A percentile compares a stretch with the other conserved stretches of the same genome.
phyloP scores from a whole-genome alignment of 73 alveolate genomes.

The Paraurostyla sp. region DNA sequence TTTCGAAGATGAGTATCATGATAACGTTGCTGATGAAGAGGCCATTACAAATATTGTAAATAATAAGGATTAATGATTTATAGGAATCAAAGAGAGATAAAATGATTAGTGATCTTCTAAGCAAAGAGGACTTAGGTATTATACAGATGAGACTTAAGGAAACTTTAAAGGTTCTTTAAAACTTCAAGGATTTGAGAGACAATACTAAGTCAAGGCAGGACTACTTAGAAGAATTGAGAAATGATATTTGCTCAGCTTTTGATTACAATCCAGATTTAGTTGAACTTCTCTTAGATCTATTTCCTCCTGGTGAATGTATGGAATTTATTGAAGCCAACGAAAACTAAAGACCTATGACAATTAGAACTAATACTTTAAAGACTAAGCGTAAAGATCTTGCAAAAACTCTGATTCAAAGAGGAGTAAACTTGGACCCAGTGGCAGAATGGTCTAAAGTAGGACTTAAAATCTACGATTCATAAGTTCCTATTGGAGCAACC shows the following conservation, averaged over 20 bases:
- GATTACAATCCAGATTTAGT: constrained; percentile 93
- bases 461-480: constrained; percentile 94
- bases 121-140: constrained; percentile 79
- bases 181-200: constrained; percentile 77
- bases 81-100: constrained; percentile 47
- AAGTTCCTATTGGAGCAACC: constrained; percentile 99
- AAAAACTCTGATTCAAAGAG: constrained; percentile 94
- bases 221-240: constrained; percentile 77
- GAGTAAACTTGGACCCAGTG: constrained; percentile 98
- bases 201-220: constrained; percentile 70
- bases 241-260: constrained; percentile 78
- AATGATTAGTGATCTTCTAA: constrained; percentile 37
- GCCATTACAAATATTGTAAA: constrained; percentile 60
- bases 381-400: constrained; percentile 98
- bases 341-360: constrained; percentile 95
- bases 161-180: constrained; percentile 65
- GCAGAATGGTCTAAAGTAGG: constrained; percentile 99
- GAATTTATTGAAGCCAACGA: constrained; percentile 97
- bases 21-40: constrained; percentile 47
- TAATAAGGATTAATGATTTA: background rate
- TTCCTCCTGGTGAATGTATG: constrained; percentile 93
- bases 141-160: constrained; percentile 81
- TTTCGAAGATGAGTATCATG: constrained; percentile 32
- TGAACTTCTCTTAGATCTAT: constrained; percentile 82
- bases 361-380: constrained; percentile 98